Evolutionary conservation across 192 early-diverging fungal genomes (phyloP), one percentile per base, ranked within the genome.

Genomic region (Globomyces pollinis-pini): DNA sequence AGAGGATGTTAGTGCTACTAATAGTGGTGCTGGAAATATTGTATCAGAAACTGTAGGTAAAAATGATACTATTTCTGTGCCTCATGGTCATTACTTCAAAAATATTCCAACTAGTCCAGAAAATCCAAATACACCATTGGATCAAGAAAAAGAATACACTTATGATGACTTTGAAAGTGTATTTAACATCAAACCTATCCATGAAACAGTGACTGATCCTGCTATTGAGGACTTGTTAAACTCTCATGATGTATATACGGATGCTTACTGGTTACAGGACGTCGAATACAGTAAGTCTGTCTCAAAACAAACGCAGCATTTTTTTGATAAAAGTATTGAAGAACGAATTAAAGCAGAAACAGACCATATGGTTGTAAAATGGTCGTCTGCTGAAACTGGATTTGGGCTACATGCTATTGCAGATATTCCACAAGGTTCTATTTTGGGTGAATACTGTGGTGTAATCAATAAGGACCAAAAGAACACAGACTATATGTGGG

Each of bases 141-240:
- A 57, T 15, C 55, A n/a, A 38, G 55, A 33, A 9, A 20, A 11
- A 4, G 24, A 41, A 21, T 57, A 31, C 33, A 20, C 41, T 0
- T 42, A 42, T 16, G 38, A 28, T 41, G 55, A 57, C 26, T 57
- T 57, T 41, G 55, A 57, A 33, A 39, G 3, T 21, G 32, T 31
- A 11, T 57, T 57, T 24, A 29, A 57, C 6, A 38, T 57, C 13
- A 28, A n/a, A 7, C 55, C 55, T 15, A 12, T 41, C 2, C 41
- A 42, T 30, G 24, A 57, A 15, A 20, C 41, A 11, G 9, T 41
- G 8, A 8, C 16, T 15, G 41, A 39, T 12, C 5, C 7, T 4
- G 55, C 38, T 4, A 11, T 44, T 2, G 38, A 30, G 5, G 15
- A n/a, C 5, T 8, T 57, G 28, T 21, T 57, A 2, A 38, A 57